phyloP scores from a whole-genome alignment of 148 eudicot species.

The Hydrangea macrophylla region DNA sequence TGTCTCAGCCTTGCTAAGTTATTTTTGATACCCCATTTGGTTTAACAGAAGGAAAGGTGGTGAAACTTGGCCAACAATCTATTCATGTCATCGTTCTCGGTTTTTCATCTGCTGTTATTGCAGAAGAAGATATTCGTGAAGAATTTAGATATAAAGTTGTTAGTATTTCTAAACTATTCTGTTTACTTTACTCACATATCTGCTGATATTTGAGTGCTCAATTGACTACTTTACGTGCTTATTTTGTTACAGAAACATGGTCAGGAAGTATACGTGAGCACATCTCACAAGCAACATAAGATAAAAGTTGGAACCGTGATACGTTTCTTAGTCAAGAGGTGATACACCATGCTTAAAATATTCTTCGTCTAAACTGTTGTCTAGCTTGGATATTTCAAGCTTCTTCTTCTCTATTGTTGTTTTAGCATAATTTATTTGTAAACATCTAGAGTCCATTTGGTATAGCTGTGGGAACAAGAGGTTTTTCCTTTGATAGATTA shows the following conservation, averaged over 20 bases:
- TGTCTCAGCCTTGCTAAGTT: slow-evolving; percentile 6
- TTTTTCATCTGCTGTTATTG: slow-evolving; percentile 76
- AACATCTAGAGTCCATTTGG: too few relatives aligned
- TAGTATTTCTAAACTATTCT: slow-evolving; percentile 22
- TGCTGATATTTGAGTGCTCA: not conserved
- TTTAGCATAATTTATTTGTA: too few relatives aligned
- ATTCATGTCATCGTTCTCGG: slow-evolving; percentile 86
- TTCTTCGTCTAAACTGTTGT: too few relatives aligned
- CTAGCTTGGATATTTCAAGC: too few relatives aligned
- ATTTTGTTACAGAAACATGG: slow-evolving; percentile 54
- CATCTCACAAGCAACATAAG: slow-evolving; percentile 55
- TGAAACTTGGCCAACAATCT: slow-evolving; percentile 65
- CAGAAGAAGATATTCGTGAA: slow-evolving; percentile 70
- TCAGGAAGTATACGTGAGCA: slow-evolving; percentile 53
- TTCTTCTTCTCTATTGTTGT: too few relatives aligned
- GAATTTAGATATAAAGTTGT: slow-evolving; percentile 67
- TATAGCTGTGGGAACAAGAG: too few relatives aligned
- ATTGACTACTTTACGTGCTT: not conserved
- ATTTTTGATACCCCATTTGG: not conserved
- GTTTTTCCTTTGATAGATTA: too few relatives aligned
- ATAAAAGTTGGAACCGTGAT: slow-evolving; percentile 63
- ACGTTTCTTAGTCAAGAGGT: slow-evolving; percentile 82
- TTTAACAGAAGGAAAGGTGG: slow-evolving; percentile 90
- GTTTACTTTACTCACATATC: not conserved
- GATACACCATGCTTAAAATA: too few relatives aligned